Percentiles rank a stretch among this genome's conserved stretches.
These are phyloP conservation scores for Symbiodinium pilosum DNA, from an alignment of 73 alveolate genomes.

Conservation along the genomic window DNA sequence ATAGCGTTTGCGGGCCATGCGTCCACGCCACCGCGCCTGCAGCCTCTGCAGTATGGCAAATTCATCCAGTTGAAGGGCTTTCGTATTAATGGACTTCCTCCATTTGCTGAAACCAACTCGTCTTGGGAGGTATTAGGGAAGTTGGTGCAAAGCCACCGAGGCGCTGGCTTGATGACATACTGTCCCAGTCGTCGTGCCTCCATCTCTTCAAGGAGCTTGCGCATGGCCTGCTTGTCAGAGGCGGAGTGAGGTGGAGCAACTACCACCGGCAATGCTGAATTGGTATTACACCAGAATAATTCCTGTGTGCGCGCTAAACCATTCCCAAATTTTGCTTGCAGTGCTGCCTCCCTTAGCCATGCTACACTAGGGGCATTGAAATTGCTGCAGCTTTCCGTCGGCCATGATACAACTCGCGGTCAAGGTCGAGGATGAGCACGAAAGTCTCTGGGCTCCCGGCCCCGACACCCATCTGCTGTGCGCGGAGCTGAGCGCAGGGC, in stretches of 20 bases:
- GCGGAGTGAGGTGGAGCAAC: too few species aligned
- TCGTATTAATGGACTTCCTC: too few species aligned
- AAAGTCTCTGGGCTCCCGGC: constrained; percentile 16
- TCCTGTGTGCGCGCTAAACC: too few species aligned
- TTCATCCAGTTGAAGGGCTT: background rate
- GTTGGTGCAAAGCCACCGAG: background rate
- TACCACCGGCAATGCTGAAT: too few species aligned
- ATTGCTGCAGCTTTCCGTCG: too few species aligned
- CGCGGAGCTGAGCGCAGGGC: constrained; percentile 18
- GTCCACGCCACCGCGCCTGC: constrained; percentile 84
- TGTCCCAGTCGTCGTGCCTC: constrained; percentile 17
- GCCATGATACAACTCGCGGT: too few species aligned
- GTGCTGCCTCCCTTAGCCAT: too few species aligned
- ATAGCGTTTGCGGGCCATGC: constrained; percentile 16
- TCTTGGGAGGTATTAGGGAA: background rate
- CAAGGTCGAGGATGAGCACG: too few species aligned
- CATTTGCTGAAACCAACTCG: background rate
- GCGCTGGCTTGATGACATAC: constrained; percentile 10
- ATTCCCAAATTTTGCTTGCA: too few species aligned
- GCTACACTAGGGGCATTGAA: too few species aligned
- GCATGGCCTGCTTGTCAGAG: constrained; percentile 64
- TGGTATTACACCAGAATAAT: too few species aligned
- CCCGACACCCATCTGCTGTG: constrained; percentile 33
- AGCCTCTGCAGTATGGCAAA: background rate
- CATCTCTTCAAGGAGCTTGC: constrained; percentile 51